A percentile compares a stretch with the other conserved stretches of the same genome.
These are phyloP conservation scores for Antarctomyces pellizariae DNA, from an alignment of 495 filamentous ascomycete genomes.

Conservation along the genomic window DNA sequence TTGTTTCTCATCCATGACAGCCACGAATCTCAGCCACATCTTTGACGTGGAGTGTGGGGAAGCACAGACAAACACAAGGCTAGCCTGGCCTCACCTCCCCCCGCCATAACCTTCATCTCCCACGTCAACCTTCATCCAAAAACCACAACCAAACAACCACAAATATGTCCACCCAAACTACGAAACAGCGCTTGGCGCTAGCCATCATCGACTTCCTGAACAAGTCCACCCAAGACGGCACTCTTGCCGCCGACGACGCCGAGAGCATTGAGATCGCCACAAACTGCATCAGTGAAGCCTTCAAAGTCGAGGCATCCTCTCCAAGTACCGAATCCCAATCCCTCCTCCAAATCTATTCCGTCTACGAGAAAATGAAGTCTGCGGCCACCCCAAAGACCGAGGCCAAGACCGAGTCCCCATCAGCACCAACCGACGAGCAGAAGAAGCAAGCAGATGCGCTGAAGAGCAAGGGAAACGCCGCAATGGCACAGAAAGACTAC, in stretches of 20 bases:
- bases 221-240: constrained; percentile 69
- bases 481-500: constrained; percentile 87
- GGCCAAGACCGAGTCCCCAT: constrained; percentile 10
- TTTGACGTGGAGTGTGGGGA: no score
- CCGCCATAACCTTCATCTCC: no score
- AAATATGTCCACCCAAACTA: no score
- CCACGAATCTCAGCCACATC: no score
- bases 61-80: no score
- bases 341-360: constrained; percentile 72
- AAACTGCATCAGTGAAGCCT: constrained; percentile 82
- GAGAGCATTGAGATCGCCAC: constrained; percentile 82
- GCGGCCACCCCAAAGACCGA: constrained; percentile 14
- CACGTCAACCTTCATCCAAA: no score
- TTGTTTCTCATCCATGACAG: no score
- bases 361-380: constrained; percentile 82
- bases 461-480: constrained; percentile 80
- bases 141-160: no score
- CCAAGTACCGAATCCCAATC: constrained; percentile 65
- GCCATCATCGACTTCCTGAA: constrained; percentile 90
- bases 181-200: constrained; percentile 90
- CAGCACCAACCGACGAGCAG: constrained; percentile 25
- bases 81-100: no score
- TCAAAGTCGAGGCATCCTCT: constrained; percentile 72
- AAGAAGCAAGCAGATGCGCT: constrained; percentile 61
- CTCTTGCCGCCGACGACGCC: constrained; percentile 60